Conservation (phyloP, 805 yeast species). For the Lipomyces mesembrius region DNA sequence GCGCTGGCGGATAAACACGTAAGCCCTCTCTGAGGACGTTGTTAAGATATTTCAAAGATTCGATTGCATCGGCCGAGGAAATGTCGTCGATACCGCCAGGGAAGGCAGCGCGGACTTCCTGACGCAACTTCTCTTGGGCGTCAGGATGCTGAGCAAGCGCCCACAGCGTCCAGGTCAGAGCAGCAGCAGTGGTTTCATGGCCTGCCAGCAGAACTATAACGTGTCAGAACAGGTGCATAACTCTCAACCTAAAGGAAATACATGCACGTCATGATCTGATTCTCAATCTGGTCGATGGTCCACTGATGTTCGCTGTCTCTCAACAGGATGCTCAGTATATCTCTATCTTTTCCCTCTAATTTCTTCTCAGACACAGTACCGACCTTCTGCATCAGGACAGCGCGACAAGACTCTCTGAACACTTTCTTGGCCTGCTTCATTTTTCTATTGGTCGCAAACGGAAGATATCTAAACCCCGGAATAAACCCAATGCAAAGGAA, state of each 20-base stretch:
- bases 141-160: constrained; percentile 22
- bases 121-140: constrained; percentile 27
- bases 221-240: neutral
- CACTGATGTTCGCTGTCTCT: constrained; percentile 21
- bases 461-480: constrained; percentile 30
- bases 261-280: constrained; percentile 32
- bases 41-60: constrained; percentile 23
- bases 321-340: constrained; percentile 24
- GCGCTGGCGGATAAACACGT: constrained; percentile 27
- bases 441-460: constrained; percentile 18
- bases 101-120: constrained; percentile 24
- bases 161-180: constrained; percentile 21
- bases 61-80: constrained; percentile 18
- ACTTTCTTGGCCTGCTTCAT: constrained; percentile 20
- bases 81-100: constrained; percentile 27
- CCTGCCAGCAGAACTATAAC: constrained; percentile 30
- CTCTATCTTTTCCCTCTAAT: constrained; percentile 30
- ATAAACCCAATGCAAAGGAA: constrained; percentile 21
- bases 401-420: constrained; percentile 18
- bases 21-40: constrained; percentile 29
- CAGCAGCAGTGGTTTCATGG: constrained; percentile 34
- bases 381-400: constrained; percentile 16
- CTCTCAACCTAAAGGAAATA: neutral
- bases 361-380: constrained; percentile 18
- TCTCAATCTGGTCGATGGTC: constrained; percentile 31